Evolutionary conservation across 345 rosid genomes (phyloP).

Genomic region (Aegle marmelos): DNA sequence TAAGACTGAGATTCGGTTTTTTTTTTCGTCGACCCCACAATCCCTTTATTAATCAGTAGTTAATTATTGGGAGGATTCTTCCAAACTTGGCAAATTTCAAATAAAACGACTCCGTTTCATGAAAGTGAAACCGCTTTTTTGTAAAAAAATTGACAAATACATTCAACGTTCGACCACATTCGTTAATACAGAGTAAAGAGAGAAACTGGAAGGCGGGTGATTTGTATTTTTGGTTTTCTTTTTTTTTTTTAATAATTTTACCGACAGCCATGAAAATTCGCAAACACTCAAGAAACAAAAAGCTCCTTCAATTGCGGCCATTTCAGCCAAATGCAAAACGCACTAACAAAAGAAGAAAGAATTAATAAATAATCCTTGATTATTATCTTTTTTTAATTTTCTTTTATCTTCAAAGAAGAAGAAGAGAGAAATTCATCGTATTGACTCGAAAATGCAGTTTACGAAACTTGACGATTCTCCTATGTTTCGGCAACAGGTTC

Average conservation of each 20-base stretch:
- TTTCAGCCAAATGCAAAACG: slow-evolving; percentile 1
- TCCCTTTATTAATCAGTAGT: no score
- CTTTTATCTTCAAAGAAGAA: slow-evolving; percentile 3
- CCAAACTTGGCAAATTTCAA: no score
- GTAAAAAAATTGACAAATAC: background rate
- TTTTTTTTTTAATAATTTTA: background rate
- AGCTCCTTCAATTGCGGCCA: slow-evolving; percentile 18
- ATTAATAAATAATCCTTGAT: background rate
- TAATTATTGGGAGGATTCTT: no score
- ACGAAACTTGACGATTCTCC: slow-evolving; percentile 83
- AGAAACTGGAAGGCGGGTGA: slow-evolving; percentile 4
- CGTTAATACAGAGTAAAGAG: background rate
- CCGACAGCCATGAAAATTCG: slow-evolving; percentile 57
- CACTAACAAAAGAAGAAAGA: background rate
- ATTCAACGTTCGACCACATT: no score
- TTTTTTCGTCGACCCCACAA: background rate
- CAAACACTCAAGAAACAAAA: slow-evolving; percentile 12
- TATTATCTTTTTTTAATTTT: background rate
- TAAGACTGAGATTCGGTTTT: background rate
- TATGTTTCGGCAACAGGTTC: slow-evolving; percentile 83
- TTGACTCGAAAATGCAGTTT: slow-evolving; percentile 45
- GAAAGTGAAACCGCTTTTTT: background rate
- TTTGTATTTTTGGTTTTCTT: background rate
- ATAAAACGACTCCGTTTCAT: background rate
- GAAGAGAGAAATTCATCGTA: slow-evolving; percentile 10